Evolutionary conservation across 2,329 filamentous ascomycete genomes (phyloP).

Genomic region (Calonectria pauciramosa): DNA sequence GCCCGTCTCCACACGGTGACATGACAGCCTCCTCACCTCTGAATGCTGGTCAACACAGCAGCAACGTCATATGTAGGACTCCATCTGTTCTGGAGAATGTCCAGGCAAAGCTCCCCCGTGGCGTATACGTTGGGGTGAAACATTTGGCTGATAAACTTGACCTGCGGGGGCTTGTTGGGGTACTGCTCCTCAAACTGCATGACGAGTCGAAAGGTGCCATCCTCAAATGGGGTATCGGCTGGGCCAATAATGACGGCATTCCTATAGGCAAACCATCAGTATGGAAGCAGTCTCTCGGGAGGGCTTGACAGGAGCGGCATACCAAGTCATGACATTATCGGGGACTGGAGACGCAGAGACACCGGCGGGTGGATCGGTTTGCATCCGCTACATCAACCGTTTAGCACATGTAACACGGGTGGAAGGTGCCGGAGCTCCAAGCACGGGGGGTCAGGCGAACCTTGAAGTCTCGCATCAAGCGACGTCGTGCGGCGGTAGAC

Average conservation of each 20-base stretch:
- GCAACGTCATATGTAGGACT: constrained; percentile 99
- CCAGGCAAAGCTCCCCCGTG: constrained; percentile 94
- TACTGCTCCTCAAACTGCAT: constrained; percentile 99
- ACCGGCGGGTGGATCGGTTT: constrained; percentile 96
- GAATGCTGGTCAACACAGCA: constrained; percentile 95
- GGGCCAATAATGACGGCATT: constrained; percentile 99
- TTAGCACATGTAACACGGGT: constrained; percentile 25
- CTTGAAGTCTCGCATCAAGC: constrained; percentile 99
- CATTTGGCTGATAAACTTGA: constrained; percentile 99
- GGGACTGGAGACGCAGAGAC: constrained; percentile 96
- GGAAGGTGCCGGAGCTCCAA: not conserved
- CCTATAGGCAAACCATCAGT: constrained; percentile 65
- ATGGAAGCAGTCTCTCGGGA: constrained; percentile 2
- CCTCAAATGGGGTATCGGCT: constrained; percentile 96
- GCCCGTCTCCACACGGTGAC: not conserved
- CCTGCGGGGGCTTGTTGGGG: constrained; percentile 96
- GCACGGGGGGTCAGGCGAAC: constrained; percentile 62
- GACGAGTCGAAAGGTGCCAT: constrained; percentile 95
- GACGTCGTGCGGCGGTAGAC: constrained; percentile 95
- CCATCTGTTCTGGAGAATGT: constrained; percentile 98
- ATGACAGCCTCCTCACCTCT: constrained; percentile 73
- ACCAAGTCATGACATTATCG: constrained; percentile 98
- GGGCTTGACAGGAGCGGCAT: constrained; percentile 49
- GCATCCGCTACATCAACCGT: constrained; percentile 82
- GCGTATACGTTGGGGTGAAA: constrained; percentile 99